Percentiles rank a stretch among this genome's conserved stretches.
phyloP scores from a whole-genome alignment of 1,284 basidiomycete species.

The Boletus semigastroideus region DNA sequence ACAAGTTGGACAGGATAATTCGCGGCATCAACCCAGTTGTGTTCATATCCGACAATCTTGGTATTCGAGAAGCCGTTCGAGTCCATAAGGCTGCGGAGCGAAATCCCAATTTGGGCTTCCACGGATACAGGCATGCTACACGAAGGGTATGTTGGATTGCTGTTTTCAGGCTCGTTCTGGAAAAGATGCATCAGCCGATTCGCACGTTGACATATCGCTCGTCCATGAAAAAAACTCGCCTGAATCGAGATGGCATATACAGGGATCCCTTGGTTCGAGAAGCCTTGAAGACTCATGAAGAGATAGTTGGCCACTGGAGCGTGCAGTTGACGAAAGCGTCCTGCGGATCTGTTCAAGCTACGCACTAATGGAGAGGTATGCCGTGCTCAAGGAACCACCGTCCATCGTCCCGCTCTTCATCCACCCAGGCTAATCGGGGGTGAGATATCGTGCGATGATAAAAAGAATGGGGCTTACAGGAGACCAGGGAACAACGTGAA shows the following conservation, averaged over 20 bases:
- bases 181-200: not conserved
- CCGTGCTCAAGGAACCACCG: conserved; percentile 42
- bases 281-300: conserved; percentile 45
- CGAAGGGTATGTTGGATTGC: conserved; percentile 45
- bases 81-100: conserved; percentile 45
- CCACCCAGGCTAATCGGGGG: conserved; percentile 46
- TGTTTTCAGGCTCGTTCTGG: conserved; percentile 54
- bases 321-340: not conserved
- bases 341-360: not conserved
- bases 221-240: conserved; percentile 30
- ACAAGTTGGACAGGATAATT: conserved; percentile 51
- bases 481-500: conserved; percentile 52
- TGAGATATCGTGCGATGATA: not conserved
- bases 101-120: conserved; percentile 42
- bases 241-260: conserved; percentile 48
- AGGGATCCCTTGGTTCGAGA: conserved; percentile 42
- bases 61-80: conserved; percentile 43
- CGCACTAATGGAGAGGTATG: conserved; percentile 39
- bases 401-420: conserved; percentile 50
- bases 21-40: conserved; percentile 51
- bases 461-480: conserved; percentile 36
- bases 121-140: conserved; percentile 39
- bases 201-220: not conserved
- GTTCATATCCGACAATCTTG: conserved; percentile 50
- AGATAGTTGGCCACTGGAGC: conserved; percentile 48